phyloP scores from a whole-genome alignment of 176 grass and related monocot genomes.

The Phragmites australis region DNA sequence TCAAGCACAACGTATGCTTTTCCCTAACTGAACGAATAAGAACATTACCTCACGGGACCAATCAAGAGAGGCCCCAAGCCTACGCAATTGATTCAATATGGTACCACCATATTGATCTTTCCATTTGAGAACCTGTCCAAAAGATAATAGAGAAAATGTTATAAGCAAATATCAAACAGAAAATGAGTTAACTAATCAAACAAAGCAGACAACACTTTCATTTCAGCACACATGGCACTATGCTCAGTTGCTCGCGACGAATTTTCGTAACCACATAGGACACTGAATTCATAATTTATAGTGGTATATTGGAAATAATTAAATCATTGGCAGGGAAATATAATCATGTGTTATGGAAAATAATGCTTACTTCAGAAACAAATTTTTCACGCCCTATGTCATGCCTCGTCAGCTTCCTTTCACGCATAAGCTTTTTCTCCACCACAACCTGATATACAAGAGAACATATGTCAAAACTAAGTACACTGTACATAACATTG shows the following conservation, averaged over 20 bases:
- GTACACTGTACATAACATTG: neutral
- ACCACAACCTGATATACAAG: constrained; percentile 72
- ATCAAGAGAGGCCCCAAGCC: constrained; percentile 89
- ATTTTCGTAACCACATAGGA: neutral
- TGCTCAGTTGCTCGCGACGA: too few relatives aligned
- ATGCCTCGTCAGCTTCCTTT: constrained; percentile 83
- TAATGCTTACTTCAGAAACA: constrained; percentile 63
- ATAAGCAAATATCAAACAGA: constrained; percentile 9
- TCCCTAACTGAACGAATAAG: constrained; percentile 18
- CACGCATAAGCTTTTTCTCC: constrained; percentile 94
- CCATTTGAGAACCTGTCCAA: constrained; percentile 84
- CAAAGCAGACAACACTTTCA: constrained; percentile 5
- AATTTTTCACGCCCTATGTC: constrained; percentile 77
- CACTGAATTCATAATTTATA: neutral
- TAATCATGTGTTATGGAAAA: neutral
- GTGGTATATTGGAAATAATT: neutral
- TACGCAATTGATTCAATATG: constrained; percentile 80
- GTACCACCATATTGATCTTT: constrained; percentile 83
- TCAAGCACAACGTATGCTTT: neutral
- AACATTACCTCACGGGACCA: constrained; percentile 81
- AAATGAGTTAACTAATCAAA: neutral
- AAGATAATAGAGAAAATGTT: constrained; percentile 30
- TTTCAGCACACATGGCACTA: constrained; percentile 6
- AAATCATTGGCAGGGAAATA: neutral
- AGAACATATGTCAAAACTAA: constrained; percentile 32